A percentile compares a stretch with the other conserved stretches of the same genome.
These are phyloP conservation scores for Anisogramma anomala DNA, from an alignment of 2,329 filamentous ascomycete species.

Conservation along the genomic window DNA sequence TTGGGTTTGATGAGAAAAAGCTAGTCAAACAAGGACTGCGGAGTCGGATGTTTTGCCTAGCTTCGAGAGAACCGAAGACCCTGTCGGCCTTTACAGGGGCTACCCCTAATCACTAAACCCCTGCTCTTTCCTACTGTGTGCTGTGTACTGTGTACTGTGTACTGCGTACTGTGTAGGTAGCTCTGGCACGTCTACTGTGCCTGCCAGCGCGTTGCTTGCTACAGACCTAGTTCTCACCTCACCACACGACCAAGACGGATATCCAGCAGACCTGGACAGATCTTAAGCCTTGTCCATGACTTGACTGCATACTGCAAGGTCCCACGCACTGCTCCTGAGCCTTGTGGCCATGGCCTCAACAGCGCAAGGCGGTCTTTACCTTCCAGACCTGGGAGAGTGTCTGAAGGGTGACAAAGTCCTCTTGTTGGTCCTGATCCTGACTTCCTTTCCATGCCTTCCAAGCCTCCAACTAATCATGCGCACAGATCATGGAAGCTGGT, in stretches of 20 bases:
- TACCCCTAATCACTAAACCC: too few species aligned
- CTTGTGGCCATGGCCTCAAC: slow-evolving; percentile 57
- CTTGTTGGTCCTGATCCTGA: slow-evolving; percentile 47
- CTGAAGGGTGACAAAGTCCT: slow-evolving; percentile 69
- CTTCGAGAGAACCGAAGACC: too few species aligned
- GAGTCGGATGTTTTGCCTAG: too few species aligned
- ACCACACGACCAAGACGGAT: too few species aligned
- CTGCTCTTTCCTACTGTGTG: neutral
- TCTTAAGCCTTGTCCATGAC: slow-evolving; percentile 9
- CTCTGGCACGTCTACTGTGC: slow-evolving; percentile 1
- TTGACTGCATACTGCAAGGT: slow-evolving; percentile 9
- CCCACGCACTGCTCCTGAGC: slow-evolving; percentile 29
- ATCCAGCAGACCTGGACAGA: too few species aligned
- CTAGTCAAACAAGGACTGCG: too few species aligned
- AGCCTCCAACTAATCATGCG: slow-evolving; percentile 5
- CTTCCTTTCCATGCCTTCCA: too few species aligned
- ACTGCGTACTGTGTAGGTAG: too few species aligned
- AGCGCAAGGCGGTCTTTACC: slow-evolving; percentile 58
- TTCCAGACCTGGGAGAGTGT: slow-evolving; percentile 76
- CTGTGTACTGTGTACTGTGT: too few species aligned
- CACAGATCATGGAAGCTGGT: slow-evolving; percentile 51
- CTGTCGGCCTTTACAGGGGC: too few species aligned
- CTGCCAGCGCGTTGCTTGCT: slow-evolving; percentile 1
- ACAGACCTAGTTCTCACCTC: too few species aligned
- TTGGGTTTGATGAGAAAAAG: too few species aligned